Percentiles rank a stretch among this genome's conserved stretches.
These are phyloP conservation scores for Solanum sejunctum DNA, from an alignment of 257 asterid genomes.

Conservation along the genomic window DNA sequence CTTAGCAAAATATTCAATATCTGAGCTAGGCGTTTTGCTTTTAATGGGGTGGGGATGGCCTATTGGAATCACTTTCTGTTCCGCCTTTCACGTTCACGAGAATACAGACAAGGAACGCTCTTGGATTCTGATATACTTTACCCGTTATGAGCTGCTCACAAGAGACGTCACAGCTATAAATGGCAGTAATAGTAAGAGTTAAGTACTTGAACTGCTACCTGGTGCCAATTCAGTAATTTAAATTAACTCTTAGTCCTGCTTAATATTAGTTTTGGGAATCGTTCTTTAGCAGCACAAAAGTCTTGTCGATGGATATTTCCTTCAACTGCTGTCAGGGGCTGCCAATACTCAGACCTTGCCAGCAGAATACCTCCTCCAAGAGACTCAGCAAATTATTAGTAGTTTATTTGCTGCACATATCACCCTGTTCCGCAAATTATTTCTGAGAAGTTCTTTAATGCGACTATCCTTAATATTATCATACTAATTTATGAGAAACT, in stretches of 20 bases:
- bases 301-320: neutral
- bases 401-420: neutral
- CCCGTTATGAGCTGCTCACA: neutral
- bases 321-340: neutral
- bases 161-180: neutral
- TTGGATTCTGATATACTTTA: neutral
- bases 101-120: neutral
- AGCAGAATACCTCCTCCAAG: neutral
- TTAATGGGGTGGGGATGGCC: neutral
- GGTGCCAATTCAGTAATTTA: neutral
- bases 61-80: neutral
- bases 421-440: neutral
- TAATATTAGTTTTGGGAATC: neutral
- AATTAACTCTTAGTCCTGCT: neutral
- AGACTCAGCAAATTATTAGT: neutral
- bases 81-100: neutral
- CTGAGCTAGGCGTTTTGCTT: neutral
- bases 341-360: neutral
- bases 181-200: neutral
- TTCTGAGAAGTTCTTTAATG: neutral
- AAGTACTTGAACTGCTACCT: neutral
- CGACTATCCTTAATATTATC: neutral
- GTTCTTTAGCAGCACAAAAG: neutral
- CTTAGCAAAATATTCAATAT: neutral
- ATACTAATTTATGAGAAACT: neutral